Percentiles rank a stretch among this genome's conserved stretches.
phyloP scores from a whole-genome alignment of 2,329 filamentous ascomycete genomes.

The Myriangium duriaei region DNA sequence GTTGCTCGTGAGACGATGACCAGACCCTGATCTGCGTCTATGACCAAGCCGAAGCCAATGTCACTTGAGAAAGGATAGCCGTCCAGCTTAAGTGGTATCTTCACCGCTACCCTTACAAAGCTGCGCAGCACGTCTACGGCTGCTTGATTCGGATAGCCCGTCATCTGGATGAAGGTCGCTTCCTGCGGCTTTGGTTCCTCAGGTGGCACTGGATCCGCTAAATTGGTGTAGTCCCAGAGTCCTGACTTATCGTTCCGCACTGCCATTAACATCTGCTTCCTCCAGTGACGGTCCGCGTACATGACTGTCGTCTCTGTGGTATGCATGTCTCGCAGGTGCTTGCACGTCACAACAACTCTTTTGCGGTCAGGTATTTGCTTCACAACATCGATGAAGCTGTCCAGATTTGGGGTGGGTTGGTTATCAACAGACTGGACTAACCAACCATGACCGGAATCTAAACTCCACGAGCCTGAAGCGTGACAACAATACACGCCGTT shows the following conservation, averaged over 20 bases:
- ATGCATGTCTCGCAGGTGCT: conserved; percentile 87
- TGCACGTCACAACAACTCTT: conserved; percentile 86
- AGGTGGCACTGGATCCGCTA: conserved; percentile 69
- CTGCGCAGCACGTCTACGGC: conserved; percentile 90
- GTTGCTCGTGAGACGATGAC: conserved; percentile 90
- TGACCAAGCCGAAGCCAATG: conserved; percentile 92
- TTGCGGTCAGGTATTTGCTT: conserved; percentile 69
- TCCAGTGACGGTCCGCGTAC: conserved; percentile 91
- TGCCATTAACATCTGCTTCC: conserved; percentile 84
- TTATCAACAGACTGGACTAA: conserved; percentile 87
- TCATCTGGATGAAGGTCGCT: conserved; percentile 83
- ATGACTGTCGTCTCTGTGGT: conserved; percentile 88
- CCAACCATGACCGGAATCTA: conserved; percentile 88
- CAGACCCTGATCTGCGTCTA: conserved; percentile 89
- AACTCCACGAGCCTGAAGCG: conserved; percentile 84
- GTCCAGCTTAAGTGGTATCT: conserved; percentile 90
- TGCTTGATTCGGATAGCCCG: conserved; percentile 74
- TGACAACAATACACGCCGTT: conserved; percentile 86
- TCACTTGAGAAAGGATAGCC: conserved; percentile 93
- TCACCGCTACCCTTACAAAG: conserved; percentile 85
- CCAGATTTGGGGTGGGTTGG: conserved; percentile 74
- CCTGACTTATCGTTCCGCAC: conserved; percentile 82
- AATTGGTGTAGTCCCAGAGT: conserved; percentile 85
- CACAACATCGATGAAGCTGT: conserved; percentile 84
- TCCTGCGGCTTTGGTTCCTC: conserved; percentile 58